These are phyloP conservation scores for Sugiyamaella sp. DNA, from an alignment of 1,139 yeast genomes.

Conservation along the genomic window DNA sequence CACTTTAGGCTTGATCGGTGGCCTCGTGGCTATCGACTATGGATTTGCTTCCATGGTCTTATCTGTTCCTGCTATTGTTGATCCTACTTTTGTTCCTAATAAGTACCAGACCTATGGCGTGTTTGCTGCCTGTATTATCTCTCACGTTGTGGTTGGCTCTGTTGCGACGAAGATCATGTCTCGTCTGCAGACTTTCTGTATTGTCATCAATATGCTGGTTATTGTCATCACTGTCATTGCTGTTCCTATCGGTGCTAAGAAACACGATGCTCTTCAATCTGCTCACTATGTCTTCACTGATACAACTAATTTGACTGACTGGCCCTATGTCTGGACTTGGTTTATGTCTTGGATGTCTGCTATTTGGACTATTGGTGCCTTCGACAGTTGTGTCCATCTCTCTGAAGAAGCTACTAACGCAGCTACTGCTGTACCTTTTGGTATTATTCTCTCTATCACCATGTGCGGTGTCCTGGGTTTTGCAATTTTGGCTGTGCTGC, in stretches of 20 bases:
- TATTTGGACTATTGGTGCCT: slow-evolving; percentile 50
- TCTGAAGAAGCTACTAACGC: slow-evolving; percentile 71
- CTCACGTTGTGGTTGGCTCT: slow-evolving; percentile 53
- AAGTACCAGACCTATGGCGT: slow-evolving; percentile 56
- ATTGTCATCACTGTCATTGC: slow-evolving; percentile 66
- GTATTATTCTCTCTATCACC: slow-evolving; percentile 58
- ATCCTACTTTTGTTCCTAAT: slow-evolving; percentile 53
- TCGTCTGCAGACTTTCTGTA: slow-evolving; percentile 61
- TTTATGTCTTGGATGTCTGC: slow-evolving; percentile 65
- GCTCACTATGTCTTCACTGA: slow-evolving; percentile 57
- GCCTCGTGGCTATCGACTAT: slow-evolving; percentile 59
- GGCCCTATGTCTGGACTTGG: slow-evolving; percentile 72
- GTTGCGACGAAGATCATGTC: slow-evolving; percentile 58
- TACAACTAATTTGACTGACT: slow-evolving; percentile 56
- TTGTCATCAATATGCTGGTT: slow-evolving; percentile 56
- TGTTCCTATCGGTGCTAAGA: slow-evolving; percentile 51
- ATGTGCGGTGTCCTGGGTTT: slow-evolving; percentile 67
- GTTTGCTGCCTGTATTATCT: slow-evolving; percentile 54
- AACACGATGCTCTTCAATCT: slow-evolving; percentile 29
- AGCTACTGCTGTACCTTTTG: slow-evolving; percentile 66
- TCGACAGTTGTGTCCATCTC: slow-evolving; percentile 73
- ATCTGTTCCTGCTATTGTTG: slow-evolving; percentile 54
- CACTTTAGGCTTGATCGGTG: slow-evolving; percentile 59
- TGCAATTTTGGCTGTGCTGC: slow-evolving; percentile 55
- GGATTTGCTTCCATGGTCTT: slow-evolving; percentile 60